phyloP scores from a whole-genome alignment of 2,329 filamentous ascomycete genomes.

The Colletotrichum lini region DNA sequence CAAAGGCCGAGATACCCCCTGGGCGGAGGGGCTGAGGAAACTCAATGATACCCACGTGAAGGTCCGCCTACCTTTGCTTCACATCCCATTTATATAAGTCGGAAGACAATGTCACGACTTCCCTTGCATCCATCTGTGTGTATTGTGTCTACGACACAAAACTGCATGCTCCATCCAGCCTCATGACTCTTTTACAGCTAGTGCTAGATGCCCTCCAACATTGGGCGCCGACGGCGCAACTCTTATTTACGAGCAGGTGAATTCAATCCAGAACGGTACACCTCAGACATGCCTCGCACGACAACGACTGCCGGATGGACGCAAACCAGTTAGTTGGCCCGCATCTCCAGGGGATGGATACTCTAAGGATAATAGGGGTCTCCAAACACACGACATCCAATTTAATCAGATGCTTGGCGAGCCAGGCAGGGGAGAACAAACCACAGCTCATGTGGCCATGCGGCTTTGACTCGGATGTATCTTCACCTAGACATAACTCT shows the following conservation, averaged over 20 bases:
- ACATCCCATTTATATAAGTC: not conserved
- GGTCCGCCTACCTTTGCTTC: conserved; percentile 24
- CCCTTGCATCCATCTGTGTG: not conserved
- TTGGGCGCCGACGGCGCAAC: not conserved
- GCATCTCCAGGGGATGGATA: no score
- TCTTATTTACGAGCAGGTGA: not conserved
- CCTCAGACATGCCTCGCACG: not conserved
- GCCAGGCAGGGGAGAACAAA: not conserved
- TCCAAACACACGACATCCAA: not conserved
- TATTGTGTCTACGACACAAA: not conserved
- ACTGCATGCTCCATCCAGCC: not conserved
- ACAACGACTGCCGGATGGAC: no score
- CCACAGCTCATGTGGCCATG: not conserved
- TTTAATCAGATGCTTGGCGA: not conserved
- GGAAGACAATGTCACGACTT: not conserved
- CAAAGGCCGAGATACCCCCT: conserved; percentile 7
- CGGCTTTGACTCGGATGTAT: not conserved
- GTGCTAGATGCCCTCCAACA: not conserved
- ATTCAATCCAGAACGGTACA: not conserved
- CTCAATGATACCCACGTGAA: conserved; percentile 37
- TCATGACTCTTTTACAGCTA: not conserved
- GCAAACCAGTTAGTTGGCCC: not conserved
- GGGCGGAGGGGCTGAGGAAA: conserved; percentile 19
- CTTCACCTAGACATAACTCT: not conserved
- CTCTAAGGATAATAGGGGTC: no score